Conservation (phyloP, 768 basidiomycete genomes). For the Candolleomyces aberdarensis region DNA sequence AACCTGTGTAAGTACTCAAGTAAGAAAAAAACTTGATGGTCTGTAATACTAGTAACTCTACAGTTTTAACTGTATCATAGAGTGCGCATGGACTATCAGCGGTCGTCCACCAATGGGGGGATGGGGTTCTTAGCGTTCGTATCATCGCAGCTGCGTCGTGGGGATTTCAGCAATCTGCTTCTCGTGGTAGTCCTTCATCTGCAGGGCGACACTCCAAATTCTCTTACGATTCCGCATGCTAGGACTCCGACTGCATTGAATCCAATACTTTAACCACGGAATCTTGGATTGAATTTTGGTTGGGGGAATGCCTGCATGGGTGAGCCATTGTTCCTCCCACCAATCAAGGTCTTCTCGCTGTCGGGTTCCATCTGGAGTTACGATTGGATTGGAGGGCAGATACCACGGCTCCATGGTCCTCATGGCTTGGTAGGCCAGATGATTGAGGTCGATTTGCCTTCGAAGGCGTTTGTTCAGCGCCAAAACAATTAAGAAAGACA, state of each 20-base stretch:
- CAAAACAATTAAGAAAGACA: not conserved
- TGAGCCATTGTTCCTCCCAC: not conserved
- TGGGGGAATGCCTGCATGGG: not conserved
- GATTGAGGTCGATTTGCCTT: not conserved
- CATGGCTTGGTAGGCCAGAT: not conserved
- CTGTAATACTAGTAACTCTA: too few relatives aligned
- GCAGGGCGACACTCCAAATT: conserved; percentile 12
- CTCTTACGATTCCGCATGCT: conserved; percentile 16
- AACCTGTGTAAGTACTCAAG: too few relatives aligned
- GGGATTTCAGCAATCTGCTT: too few relatives aligned
- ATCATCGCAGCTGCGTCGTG: too few relatives aligned
- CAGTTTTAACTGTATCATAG: too few relatives aligned
- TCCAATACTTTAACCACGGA: conserved; percentile 3
- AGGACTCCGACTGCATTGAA: conserved; percentile 5
- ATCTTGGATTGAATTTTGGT: not conserved
- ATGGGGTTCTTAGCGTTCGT: too few relatives aligned
- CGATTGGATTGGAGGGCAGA: not conserved
- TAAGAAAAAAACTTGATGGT: too few relatives aligned
- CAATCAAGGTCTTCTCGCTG: not conserved
- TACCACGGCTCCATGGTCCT: not conserved
- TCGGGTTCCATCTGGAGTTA: not conserved
- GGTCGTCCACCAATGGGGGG: too few relatives aligned
- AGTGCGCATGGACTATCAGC: too few relatives aligned
- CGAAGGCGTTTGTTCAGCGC: not conserved
- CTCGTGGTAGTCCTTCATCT: not conserved